A percentile compares a stretch with the other conserved stretches of the same genome.
Evolutionary conservation across 2,329 filamentous ascomycete genomes (phyloP).

Genomic region (Aspergillus sp.): DNA sequence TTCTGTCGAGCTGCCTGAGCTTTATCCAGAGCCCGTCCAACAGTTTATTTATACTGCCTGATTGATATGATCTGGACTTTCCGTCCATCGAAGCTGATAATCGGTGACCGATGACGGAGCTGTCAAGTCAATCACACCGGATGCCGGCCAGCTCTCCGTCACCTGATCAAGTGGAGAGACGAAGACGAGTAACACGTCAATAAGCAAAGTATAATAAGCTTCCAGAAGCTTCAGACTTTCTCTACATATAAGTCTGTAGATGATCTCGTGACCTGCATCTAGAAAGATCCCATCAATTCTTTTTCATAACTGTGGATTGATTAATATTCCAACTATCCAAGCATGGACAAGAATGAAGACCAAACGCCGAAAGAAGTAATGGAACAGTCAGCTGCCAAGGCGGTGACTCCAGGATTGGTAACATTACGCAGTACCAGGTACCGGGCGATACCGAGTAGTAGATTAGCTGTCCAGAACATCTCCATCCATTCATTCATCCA

Average conservation of each 20-base stretch:
- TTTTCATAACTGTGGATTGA: no score
- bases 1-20: not conserved
- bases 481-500: constrained; percentile 6
- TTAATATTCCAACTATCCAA: not conserved
- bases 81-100: not conserved
- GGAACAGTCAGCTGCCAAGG: not conserved
- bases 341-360: not conserved
- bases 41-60: not conserved
- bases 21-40: not conserved
- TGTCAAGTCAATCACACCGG: not conserved
- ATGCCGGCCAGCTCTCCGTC: constrained; percentile 7
- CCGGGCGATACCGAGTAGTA: constrained; percentile 7
- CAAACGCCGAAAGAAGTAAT: not conserved
- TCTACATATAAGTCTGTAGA: no score
- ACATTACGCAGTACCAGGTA: constrained; percentile 20
- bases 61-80: no score
- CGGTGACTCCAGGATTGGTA: constrained; percentile 17
- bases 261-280: no score
- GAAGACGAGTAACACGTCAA: no score
- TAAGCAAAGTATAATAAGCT: no score
- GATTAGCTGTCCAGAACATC: constrained; percentile 32
- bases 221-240: no score
- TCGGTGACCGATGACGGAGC: not conserved
- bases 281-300: no score
- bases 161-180: constrained; percentile 18